phyloP scores from a whole-genome alignment of 441 rosid genomes.

The Isatis lusitanica region DNA sequence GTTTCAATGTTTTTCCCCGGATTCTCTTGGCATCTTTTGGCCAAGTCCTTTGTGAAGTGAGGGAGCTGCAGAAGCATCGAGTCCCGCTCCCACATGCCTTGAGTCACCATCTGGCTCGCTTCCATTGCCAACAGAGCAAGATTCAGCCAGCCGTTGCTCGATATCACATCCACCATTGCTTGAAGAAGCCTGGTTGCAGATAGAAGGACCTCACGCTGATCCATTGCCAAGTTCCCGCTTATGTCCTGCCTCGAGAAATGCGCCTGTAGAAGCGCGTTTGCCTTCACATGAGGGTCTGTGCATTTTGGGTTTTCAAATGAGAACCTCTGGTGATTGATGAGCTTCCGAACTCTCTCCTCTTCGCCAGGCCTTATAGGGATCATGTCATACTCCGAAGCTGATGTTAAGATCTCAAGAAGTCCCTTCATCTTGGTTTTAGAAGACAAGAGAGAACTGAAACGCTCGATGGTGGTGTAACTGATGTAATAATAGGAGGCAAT shows the following conservation, averaged over 20 bases:
- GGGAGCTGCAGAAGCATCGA: slow-evolving; percentile 96
- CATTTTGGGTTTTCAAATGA: slow-evolving; percentile 77
- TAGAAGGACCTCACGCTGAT: slow-evolving; percentile 83
- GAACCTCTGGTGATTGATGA: slow-evolving; percentile 91
- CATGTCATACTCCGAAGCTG: slow-evolving; percentile 92
- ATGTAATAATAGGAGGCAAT: slow-evolving; percentile 87
- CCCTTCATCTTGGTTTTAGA: slow-evolving; percentile 92
- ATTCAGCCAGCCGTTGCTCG: slow-evolving; percentile 89
- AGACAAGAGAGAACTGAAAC: slow-evolving; percentile 79
- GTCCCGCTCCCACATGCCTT: slow-evolving; percentile 98
- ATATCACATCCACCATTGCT: slow-evolving; percentile 89
- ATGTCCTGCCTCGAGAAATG: slow-evolving; percentile 83
- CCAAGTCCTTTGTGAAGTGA: slow-evolving; percentile 78
- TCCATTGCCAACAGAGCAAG: slow-evolving; percentile 96
- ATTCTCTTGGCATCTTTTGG: slow-evolving; percentile 85
- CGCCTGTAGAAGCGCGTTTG: slow-evolving; percentile 88
- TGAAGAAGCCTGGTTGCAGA: slow-evolving; percentile 79
- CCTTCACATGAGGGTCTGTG: slow-evolving; percentile 86
- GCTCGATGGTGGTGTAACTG: slow-evolving; percentile 86
- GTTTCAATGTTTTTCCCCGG: slow-evolving; percentile 80
- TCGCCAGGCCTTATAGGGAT: slow-evolving; percentile 85
- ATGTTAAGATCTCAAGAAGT: slow-evolving; percentile 79
- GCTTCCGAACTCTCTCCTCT: slow-evolving; percentile 73
- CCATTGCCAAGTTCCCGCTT: slow-evolving; percentile 69
- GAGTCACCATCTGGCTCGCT: slow-evolving; percentile 96